phyloP scores from a whole-genome alignment of 345 rosid species.

The Brassica cretica region DNA sequence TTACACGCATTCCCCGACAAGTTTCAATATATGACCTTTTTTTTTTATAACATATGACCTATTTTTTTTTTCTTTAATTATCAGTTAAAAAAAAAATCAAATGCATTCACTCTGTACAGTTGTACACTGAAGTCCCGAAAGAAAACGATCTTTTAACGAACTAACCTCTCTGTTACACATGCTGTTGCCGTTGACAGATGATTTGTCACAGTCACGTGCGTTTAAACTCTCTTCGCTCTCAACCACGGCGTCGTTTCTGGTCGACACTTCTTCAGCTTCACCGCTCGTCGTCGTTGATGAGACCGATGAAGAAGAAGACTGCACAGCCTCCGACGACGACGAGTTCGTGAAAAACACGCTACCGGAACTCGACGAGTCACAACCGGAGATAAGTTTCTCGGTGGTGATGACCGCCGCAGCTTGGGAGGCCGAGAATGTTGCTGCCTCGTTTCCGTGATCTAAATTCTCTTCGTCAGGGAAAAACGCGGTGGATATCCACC shows the following conservation, averaged over 20 bases:
- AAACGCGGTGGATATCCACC: conserved; percentile 53
- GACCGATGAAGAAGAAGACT: conserved; percentile 39
- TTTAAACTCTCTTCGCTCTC: conserved; percentile 43
- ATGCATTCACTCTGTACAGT: conserved; percentile 25
- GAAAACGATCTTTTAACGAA: conserved; percentile 19
- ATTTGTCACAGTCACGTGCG: conserved; percentile 48
- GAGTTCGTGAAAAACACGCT: conserved; percentile 50
- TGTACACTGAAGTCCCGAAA: not conserved
- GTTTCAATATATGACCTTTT: conserved; percentile 10
- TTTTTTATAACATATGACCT: no score
- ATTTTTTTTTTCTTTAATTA: not conserved
- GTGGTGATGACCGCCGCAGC: not conserved
- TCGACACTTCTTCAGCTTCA: conserved; percentile 41
- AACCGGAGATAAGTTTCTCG: conserved; percentile 11
- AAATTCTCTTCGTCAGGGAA: conserved; percentile 44
- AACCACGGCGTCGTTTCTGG: conserved; percentile 43
- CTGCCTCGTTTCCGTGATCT: conserved; percentile 15
- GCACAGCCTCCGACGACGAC: conserved; percentile 36
- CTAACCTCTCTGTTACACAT: conserved; percentile 51
- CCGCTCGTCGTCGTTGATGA: conserved; percentile 36
- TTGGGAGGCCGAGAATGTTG: conserved; percentile 20
- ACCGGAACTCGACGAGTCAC: conserved; percentile 38
- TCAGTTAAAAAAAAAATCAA: not conserved
- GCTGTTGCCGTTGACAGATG: conserved; percentile 45
- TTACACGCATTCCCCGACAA: conserved; percentile 38